phyloP scores from a whole-genome alignment of 257 asterid genomes.

The Jaltomata sinuosa region DNA sequence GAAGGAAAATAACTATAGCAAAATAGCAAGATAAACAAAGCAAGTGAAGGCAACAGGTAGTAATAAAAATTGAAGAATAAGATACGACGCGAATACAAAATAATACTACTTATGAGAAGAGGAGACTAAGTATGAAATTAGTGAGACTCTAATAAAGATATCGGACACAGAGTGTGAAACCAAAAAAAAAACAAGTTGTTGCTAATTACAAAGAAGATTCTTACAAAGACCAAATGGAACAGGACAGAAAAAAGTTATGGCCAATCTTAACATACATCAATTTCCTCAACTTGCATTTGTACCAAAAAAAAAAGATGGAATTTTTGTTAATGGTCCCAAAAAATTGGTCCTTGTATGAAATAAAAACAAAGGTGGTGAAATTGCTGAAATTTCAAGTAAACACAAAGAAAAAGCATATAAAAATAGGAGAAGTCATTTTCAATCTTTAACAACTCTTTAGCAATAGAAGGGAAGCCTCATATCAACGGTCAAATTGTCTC shows the following conservation, averaged over 20 bases:
- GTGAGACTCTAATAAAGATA: fast-evolving
- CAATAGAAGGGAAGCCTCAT: too few species aligned
- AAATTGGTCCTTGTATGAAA: constrained; percentile 26
- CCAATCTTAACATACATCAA: constrained; percentile 37
- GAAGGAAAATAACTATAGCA: too few species aligned
- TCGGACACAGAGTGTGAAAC: background rate
- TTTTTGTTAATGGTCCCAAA: constrained; percentile 34
- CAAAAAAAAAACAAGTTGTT: background rate
- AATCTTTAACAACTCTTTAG: constrained; percentile 11
- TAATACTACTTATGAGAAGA: too few species aligned
- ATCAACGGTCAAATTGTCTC: too few species aligned
- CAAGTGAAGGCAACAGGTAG: too few species aligned
- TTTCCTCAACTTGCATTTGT: constrained; percentile 45
- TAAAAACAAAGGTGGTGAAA: constrained; percentile 17
- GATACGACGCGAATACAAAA: too few species aligned
- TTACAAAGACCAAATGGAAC: constrained; percentile 26
- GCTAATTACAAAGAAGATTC: constrained; percentile 50
- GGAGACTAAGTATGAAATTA: too few species aligned
- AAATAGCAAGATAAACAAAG: too few species aligned
- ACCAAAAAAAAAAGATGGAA: background rate
- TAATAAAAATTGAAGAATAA: too few species aligned
- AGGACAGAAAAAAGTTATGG: constrained; percentile 54
- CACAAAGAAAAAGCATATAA: constrained; percentile 2
- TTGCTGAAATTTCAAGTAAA: constrained; percentile 21
- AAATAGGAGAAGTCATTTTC: constrained; percentile 17